phyloP scores from a whole-genome alignment of 371 early-diverging fungal species.

The Hamiltosporidium tvaerminnensis region DNA sequence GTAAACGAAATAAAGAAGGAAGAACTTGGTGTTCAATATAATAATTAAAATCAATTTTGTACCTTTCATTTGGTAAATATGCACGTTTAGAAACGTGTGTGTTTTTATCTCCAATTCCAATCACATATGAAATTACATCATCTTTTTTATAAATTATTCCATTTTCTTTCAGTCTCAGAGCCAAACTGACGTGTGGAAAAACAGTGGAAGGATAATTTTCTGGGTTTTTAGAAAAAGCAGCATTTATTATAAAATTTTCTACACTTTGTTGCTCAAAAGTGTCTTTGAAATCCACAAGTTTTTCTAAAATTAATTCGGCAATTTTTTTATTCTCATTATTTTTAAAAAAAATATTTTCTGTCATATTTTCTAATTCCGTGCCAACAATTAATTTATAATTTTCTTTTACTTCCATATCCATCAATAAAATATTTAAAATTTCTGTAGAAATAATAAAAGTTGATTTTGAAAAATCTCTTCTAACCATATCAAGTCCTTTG shows the following conservation, averaged over 20 bases:
- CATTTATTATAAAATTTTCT: slow-evolving; percentile 71
- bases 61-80: slow-evolving; percentile 66
- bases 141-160: slow-evolving; percentile 63
- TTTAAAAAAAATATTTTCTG: neutral
- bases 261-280: slow-evolving; percentile 60
- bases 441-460: slow-evolving; percentile 67
- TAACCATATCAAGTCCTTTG: slow-evolving; percentile 87
- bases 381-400: too few species aligned
- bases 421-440: slow-evolving; percentile 49
- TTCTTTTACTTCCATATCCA: slow-evolving; percentile 9
- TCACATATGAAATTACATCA: slow-evolving; percentile 84
- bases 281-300: slow-evolving; percentile 56
- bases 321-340: slow-evolving; percentile 8
- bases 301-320: slow-evolving; percentile 3
- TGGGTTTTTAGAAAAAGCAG: slow-evolving; percentile 65
- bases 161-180: slow-evolving; percentile 61
- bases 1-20: slow-evolving; percentile 58
- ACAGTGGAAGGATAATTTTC: slow-evolving; percentile 72
- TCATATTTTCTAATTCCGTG: neutral
- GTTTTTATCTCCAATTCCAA: slow-evolving; percentile 59
- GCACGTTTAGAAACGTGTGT: slow-evolving; percentile 60
- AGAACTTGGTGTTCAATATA: slow-evolving; percentile 83
- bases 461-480: slow-evolving; percentile 89
- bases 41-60: slow-evolving; percentile 67
- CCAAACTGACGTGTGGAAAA: slow-evolving; percentile 83